These are phyloP conservation scores for Rhodosporidiobolus sp. DNA, from an alignment of 768 basidiomycete genomes.

Conservation along the genomic window DNA sequence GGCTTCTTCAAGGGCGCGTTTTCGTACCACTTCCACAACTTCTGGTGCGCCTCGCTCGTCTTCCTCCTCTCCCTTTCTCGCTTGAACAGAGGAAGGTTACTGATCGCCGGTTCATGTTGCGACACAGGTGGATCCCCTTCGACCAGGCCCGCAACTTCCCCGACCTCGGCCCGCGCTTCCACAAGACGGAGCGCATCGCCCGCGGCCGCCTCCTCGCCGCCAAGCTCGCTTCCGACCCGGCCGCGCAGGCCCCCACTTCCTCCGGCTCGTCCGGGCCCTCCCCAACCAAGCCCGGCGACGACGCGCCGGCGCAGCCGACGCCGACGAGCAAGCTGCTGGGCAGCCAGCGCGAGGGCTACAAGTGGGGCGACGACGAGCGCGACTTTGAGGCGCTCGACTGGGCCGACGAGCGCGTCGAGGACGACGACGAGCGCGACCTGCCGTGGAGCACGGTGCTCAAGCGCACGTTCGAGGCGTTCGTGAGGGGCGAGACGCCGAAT, in stretches of 20 bases:
- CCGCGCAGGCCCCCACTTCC: background rate
- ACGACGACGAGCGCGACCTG: constrained; percentile 72
- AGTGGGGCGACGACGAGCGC: constrained; percentile 44
- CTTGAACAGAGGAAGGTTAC: no score
- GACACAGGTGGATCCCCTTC: constrained; percentile 86
- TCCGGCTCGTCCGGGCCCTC: constrained; percentile 9
- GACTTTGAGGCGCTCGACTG: constrained; percentile 34
- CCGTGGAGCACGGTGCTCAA: constrained; percentile 93
- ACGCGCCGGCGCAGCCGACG: background rate
- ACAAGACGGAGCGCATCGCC: constrained; percentile 67
- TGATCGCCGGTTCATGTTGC: no score
- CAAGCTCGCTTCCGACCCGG: constrained; percentile 10
- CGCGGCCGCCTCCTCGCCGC: constrained; percentile 49
- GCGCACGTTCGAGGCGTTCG: constrained; percentile 86
- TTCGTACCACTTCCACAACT: constrained; percentile 95
- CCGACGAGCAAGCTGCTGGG: background rate
- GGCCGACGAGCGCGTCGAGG: constrained; percentile 47
- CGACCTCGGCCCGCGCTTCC: constrained; percentile 78
- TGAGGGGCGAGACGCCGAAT: constrained; percentile 86
- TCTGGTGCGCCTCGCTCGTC: constrained; percentile 58
- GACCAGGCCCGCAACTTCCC: constrained; percentile 92
- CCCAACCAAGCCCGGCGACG: constrained; percentile 16
- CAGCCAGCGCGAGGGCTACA: constrained; percentile 24
- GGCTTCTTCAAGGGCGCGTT: constrained; percentile 95
- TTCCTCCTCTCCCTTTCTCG: no score